Evolutionary conservation across 257 asterid genomes (phyloP), one percentile per base, ranked within the genome.

Genomic region (Cynanchum wilfordii): DNA sequence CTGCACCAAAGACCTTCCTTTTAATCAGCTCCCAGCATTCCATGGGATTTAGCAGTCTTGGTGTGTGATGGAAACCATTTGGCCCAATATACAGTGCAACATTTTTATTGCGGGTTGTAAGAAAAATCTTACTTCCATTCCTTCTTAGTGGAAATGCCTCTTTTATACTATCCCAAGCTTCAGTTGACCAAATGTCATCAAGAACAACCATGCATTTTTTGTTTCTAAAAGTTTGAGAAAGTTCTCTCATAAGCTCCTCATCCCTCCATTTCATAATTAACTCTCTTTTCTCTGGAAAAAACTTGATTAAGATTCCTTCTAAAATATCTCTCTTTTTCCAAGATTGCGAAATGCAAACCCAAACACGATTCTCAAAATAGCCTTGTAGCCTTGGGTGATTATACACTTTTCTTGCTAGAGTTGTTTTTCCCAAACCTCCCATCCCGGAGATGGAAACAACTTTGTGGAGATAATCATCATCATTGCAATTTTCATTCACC

Each of bases 321-420:
- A 83, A 49, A 47, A 83, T 73, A 9, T 83, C 81, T 76, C 45
- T 78, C 60, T 62, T 75, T 40, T 80, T 77, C 84, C 82, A 78
- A 60, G 75, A 75, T 45, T 73, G 87, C 8, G 84, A 75, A 19
- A 83, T 52, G 51, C 87, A 83, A 22, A 72, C 45, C 84, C 84
- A 83, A 16, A 84, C 84, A 52, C 78, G 74, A n/a, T 68, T 73
- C 38, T 80, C 83, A 40, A 83, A 83, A 59, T 76, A 72, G 44
- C 76, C 52, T 71, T 84, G 54, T 62, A 83, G 81, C 3, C 33
- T 78, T 25, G 78, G 38, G 29, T 78, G 78, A 36, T 71, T 17
- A 51, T 83, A 83, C 38, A 83, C 45, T 77, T 83, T 80, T 78
- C 82, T 66, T 27, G 87, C 87, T 19, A 83, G 71, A 27, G 87